These are phyloP conservation scores for Gamarada debralockiae DNA, from an alignment of 495 filamentous ascomycete species.

Conservation along the genomic window DNA sequence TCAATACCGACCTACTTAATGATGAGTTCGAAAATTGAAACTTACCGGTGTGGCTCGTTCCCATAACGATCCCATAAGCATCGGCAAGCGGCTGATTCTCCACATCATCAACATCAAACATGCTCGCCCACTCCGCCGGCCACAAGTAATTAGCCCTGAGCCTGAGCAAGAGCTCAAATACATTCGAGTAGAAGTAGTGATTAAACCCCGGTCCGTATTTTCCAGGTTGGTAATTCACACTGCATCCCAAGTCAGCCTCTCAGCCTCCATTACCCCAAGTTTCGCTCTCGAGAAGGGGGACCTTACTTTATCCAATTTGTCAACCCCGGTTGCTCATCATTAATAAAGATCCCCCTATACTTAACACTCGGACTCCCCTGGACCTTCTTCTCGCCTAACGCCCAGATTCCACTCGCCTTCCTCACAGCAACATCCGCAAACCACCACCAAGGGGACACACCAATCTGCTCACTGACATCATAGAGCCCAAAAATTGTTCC, in stretches of 20 bases:
- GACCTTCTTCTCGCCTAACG: constrained; percentile 44
- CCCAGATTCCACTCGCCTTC: constrained; percentile 51
- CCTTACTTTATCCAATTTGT: constrained; percentile 61
- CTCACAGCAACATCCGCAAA: constrained; percentile 65
- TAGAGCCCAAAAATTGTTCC: constrained; percentile 73
- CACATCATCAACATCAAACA: constrained; percentile 68
- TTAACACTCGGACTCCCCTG: constrained; percentile 64
- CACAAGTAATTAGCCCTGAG: constrained; percentile 72
- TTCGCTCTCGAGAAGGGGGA: constrained; percentile 20
- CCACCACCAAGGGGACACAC: constrained; percentile 75
- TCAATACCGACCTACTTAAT: background rate
- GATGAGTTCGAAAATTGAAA: background rate
- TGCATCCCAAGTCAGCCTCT: constrained; percentile 1
- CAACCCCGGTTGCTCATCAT: constrained; percentile 70
- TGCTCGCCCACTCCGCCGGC: constrained; percentile 67
- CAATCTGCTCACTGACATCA: constrained; percentile 71
- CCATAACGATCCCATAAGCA: constrained; percentile 69
- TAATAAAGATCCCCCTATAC: constrained; percentile 76
- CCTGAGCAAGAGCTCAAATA: constrained; percentile 70
- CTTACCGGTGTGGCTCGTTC: constrained; percentile 57
- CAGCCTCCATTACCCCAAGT: background rate
- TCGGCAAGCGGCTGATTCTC: constrained; percentile 65
- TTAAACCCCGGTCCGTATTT: constrained; percentile 58
- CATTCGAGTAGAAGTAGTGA: constrained; percentile 59
- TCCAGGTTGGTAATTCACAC: constrained; percentile 40